phyloP scores from a whole-genome alignment of 2,329 filamentous ascomycete genomes.

The Trichoderma citrinoviride region DNA sequence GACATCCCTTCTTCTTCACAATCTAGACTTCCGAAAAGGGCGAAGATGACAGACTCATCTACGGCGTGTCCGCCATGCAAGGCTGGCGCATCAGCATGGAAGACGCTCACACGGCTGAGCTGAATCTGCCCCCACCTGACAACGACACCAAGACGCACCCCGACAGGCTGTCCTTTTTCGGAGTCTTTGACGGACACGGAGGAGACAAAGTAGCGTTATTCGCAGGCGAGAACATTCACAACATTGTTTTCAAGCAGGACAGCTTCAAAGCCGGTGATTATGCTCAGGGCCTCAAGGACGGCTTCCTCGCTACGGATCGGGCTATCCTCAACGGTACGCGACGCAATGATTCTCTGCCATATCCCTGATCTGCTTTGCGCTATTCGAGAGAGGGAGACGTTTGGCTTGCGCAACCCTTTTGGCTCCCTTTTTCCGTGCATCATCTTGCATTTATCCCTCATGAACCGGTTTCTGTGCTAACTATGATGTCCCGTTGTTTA shows the following conservation, averaged over 20 bases:
- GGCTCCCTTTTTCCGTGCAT: neutral
- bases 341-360: neutral
- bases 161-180: conserved; percentile 87
- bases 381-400: neutral
- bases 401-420: neutral
- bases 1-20: conserved; percentile 23
- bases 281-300: conserved; percentile 94
- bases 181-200: conserved; percentile 96
- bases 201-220: conserved; percentile 95
- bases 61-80: conserved; percentile 97
- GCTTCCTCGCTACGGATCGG: conserved; percentile 91
- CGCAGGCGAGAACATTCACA: conserved; percentile 86
- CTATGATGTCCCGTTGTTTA: neutral
- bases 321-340: conserved; percentile 87
- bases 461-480: neutral
- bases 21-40: conserved; percentile 79
- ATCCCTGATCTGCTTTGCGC: conserved; percentile 2
- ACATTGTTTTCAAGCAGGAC: conserved; percentile 93
- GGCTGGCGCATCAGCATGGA: conserved; percentile 99
- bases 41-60: conserved; percentile 89
- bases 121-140: conserved; percentile 70
- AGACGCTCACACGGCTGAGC: conserved; percentile 85
- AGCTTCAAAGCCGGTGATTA: conserved; percentile 88
- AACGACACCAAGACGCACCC: conserved; percentile 61
- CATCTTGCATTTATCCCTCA: neutral